phyloP scores from a whole-genome alignment of 148 eudicot genomes.

The Linanthus parryae region DNA sequence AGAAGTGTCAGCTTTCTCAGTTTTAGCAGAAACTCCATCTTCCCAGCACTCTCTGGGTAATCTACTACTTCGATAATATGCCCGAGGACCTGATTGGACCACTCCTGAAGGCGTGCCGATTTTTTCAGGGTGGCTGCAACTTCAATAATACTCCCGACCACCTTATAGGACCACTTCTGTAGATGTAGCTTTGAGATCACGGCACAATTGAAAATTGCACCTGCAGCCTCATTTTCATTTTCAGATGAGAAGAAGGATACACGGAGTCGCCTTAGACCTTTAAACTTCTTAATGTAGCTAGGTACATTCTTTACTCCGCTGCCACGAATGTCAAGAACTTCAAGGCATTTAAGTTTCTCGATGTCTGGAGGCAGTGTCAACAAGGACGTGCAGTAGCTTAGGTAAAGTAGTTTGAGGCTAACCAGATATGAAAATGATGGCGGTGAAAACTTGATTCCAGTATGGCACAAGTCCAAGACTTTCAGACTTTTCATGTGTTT shows the following conservation, averaged over 20 bases:
- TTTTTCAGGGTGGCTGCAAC: background rate
- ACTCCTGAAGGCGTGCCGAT: background rate
- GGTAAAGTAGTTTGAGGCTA: conserved; percentile 13
- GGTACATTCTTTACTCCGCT: conserved; percentile 11
- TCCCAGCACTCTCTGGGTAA: background rate
- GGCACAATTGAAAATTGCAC: background rate
- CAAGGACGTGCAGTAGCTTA: conserved; percentile 9
- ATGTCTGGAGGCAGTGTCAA: conserved; percentile 6
- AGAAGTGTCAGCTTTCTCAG: background rate
- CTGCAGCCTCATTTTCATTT: background rate
- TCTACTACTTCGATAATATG: background rate
- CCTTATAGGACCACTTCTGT: background rate
- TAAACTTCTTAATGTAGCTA: background rate
- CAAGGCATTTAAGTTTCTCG: conserved; percentile 1
- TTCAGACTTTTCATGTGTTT: conserved; percentile 5
- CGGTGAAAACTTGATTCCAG: conserved; percentile 12
- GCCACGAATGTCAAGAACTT: conserved; percentile 16
- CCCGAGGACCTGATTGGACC: background rate
- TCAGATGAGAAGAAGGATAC: background rate
- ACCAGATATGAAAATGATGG: background rate
- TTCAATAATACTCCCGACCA: conserved; percentile 4
- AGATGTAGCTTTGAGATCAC: conserved; percentile 5
- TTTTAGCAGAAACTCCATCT: background rate
- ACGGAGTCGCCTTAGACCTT: conserved; percentile 6
- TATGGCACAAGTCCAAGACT: conserved; percentile 15